Percentiles rank a stretch among this genome's conserved stretches.
These are phyloP conservation scores for Suillus sp. DNA, from an alignment of 768 basidiomycete genomes.

Conservation along the genomic window DNA sequence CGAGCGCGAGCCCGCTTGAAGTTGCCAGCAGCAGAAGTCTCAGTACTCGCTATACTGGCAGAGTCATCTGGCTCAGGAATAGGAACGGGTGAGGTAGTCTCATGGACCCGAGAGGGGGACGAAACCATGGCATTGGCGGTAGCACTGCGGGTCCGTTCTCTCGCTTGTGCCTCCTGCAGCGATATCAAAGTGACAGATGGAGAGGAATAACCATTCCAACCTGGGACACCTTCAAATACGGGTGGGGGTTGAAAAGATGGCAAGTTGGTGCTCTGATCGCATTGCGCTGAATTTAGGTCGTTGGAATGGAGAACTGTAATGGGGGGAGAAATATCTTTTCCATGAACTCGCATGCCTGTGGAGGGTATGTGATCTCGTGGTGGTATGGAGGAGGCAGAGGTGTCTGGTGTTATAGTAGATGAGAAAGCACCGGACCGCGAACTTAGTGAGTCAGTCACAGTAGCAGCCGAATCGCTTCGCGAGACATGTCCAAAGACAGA, in stretches of 20 bases:
- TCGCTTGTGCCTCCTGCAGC: conserved; percentile 75
- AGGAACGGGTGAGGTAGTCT: conserved; percentile 30
- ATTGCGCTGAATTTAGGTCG: conserved; percentile 28
- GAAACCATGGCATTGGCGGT: conserved; percentile 38
- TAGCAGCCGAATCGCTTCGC: conserved; percentile 54
- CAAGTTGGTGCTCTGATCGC: conserved; percentile 32
- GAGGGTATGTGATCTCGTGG: conserved; percentile 20
- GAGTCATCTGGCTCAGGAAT: conserved; percentile 39
- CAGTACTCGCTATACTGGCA: conserved; percentile 19
- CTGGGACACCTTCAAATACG: conserved; percentile 38
- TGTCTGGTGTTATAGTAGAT: conserved; percentile 37
- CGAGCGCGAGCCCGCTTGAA: conserved; percentile 47
- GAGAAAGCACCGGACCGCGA: conserved; percentile 39
- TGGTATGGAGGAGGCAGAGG: conserved; percentile 30
- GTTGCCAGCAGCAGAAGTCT: conserved; percentile 20
- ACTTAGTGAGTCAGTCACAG: conserved; percentile 49
- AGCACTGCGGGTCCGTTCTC: conserved; percentile 58
- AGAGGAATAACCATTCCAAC: conserved; percentile 51
- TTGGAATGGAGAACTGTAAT: conserved; percentile 41
- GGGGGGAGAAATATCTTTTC: conserved; percentile 60
- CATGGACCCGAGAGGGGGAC: conserved; percentile 27
- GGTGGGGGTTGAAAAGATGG: conserved; percentile 37
- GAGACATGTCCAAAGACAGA: conserved; percentile 36
- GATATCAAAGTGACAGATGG: conserved; percentile 70
- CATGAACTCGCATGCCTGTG: conserved; percentile 34